Evolutionary conservation across 2,329 filamentous ascomycete genomes (phyloP).

Genomic region (Fusarium sp.): DNA sequence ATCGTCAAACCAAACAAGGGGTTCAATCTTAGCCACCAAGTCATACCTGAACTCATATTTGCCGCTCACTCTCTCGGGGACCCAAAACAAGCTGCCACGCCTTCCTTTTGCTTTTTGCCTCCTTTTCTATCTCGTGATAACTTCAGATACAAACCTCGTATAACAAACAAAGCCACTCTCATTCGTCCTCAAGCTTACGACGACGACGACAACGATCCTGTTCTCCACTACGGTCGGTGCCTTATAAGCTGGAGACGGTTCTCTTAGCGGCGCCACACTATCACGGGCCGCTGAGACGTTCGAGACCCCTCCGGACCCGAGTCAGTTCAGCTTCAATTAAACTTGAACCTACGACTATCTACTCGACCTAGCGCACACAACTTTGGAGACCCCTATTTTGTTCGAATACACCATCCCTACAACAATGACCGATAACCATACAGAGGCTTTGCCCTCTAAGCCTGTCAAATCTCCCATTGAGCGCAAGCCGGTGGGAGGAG

Average conservation of each 20-base stretch:
- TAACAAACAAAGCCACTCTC: slow-evolving; percentile 20
- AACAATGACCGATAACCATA: slow-evolving; percentile 23
- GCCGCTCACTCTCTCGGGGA: slow-evolving; percentile 4
- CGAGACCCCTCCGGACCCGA: slow-evolving; percentile 13
- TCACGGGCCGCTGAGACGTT: slow-evolving; percentile 31
- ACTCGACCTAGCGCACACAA: neutral
- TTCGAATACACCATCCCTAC: neutral
- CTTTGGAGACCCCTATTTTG: neutral
- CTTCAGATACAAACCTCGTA: slow-evolving; percentile 14
- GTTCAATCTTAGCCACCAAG: slow-evolving; percentile 19
- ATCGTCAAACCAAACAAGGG: slow-evolving; percentile 27
- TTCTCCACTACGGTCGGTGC: slow-evolving; percentile 30
- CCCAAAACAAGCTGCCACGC: slow-evolving; percentile 19
- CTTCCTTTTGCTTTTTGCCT: neutral
- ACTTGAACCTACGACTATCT: slow-evolving; percentile 1
- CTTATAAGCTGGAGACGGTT: slow-evolving; percentile 37
- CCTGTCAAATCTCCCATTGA: slow-evolving; percentile 23
- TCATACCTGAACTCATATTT: slow-evolving; percentile 3
- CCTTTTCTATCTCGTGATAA: slow-evolving; percentile 20
- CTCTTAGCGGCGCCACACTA: slow-evolving; percentile 34
- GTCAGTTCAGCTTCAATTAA: slow-evolving; percentile 6
- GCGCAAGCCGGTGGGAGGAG: slow-evolving; percentile 18
- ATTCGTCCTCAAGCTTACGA: slow-evolving; percentile 28
- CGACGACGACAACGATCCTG: neutral
- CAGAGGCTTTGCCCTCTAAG: slow-evolving; percentile 17